A percentile compares a stretch with the other conserved stretches of the same genome.
Conservation (phyloP, 495 filamentous ascomycete genomes). For the Chaetomidium leptoderma region DNA sequence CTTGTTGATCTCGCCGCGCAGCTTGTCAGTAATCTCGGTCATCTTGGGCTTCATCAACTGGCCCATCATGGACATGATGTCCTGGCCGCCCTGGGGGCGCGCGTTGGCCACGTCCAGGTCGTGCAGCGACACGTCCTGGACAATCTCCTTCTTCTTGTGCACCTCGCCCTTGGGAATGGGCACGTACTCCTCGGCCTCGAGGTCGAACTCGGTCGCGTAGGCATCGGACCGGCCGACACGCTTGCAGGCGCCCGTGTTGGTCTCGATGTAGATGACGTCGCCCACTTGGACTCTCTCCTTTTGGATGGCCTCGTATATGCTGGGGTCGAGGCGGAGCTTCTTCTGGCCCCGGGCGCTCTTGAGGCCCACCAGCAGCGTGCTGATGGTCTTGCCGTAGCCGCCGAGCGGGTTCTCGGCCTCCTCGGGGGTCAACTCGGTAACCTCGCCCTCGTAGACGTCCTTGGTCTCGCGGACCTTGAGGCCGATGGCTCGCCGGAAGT, state of each 20-base stretch:
- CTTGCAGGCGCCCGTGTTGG: conserved; percentile 96
- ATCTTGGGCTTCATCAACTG: conserved; percentile 98
- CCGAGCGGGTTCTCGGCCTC: conserved; percentile 97
- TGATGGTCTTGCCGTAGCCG: conserved; percentile 91
- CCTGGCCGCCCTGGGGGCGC: conserved; percentile 89
- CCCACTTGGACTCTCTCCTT: conserved; percentile 94
- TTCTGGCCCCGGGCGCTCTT: conserved; percentile 93
- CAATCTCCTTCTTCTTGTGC: conserved; percentile 99
- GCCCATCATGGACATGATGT: conserved; percentile 99
- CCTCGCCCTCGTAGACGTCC: conserved; percentile 96
- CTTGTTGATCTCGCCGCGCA: conserved; percentile 94
- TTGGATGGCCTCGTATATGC: conserved; percentile 98
- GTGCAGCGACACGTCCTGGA: conserved; percentile 97
- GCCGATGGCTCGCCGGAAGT: conserved; percentile 94
- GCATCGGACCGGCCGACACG: conserved; percentile 91
- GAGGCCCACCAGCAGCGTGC: conserved; percentile 79
- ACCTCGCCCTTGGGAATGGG: conserved; percentile 98
- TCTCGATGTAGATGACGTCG: conserved; percentile 98
- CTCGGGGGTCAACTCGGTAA: conserved; percentile 92
- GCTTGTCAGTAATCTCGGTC: conserved; percentile 96
- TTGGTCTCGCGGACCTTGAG: conserved; percentile 95
- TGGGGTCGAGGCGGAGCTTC: conserved; percentile 92
- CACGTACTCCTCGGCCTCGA: conserved; percentile 97
- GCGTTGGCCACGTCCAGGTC: conserved; percentile 96
- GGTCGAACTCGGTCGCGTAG: conserved; percentile 95